phyloP scores from a whole-genome alignment of 352 stramenopile genomes.

The Phytophthora kernoviae region DNA sequence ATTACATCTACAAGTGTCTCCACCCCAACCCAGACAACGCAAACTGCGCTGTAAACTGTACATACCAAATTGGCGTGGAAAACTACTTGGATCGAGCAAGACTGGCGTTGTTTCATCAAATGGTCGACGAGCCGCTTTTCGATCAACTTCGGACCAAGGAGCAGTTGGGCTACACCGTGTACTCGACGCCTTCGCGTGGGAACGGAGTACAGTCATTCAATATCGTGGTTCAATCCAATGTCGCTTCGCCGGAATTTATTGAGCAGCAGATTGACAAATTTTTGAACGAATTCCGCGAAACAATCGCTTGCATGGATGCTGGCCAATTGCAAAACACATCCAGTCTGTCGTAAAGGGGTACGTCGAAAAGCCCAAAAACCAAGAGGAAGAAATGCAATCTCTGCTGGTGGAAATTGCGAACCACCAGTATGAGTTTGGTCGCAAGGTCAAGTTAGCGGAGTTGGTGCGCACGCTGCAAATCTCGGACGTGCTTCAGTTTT shows the following conservation, averaged over 20 bases:
- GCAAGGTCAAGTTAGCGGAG: conserved; percentile 40
- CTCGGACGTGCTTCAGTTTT: conserved; percentile 68
- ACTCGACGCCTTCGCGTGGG: conserved; percentile 49
- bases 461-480: conserved; percentile 50
- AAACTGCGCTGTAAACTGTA: conserved; percentile 57
- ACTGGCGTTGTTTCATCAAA: conserved; percentile 59
- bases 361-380: conserved; percentile 73
- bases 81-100: conserved; percentile 43
- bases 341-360: conserved; percentile 67
- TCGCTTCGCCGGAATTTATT: conserved; percentile 63
- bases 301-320: conserved; percentile 31
- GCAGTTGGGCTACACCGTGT: conserved; percentile 76
- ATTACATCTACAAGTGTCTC: conserved; percentile 35
- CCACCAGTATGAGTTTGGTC: conserved; percentile 77
- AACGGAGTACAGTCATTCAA: conserved; percentile 68
- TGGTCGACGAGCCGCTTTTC: conserved; percentile 68
- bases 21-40: conserved; percentile 58
- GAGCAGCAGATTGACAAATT: conserved; percentile 78
- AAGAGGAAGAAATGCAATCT: conserved; percentile 60
- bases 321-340: conserved; percentile 57
- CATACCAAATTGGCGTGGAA: conserved; percentile 60
- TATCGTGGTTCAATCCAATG: conserved; percentile 80
- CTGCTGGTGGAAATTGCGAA: conserved; percentile 69
- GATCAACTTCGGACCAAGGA: conserved; percentile 68
- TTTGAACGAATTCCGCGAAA: conserved; percentile 41